Evolutionary conservation across 768 basidiomycete genomes (phyloP).

Genomic region (Leccinum arenicola): DNA sequence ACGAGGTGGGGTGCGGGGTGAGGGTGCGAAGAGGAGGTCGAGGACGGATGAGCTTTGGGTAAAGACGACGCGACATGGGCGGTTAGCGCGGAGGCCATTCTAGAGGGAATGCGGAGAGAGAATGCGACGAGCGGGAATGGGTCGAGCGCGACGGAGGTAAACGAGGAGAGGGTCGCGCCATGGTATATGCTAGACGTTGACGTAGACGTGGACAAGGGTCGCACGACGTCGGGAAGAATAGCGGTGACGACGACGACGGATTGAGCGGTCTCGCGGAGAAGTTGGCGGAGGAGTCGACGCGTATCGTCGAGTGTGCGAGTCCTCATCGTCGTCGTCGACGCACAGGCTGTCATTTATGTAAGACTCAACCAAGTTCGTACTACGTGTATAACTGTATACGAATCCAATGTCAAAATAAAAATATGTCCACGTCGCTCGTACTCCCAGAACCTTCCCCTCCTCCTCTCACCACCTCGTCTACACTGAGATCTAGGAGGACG

Average conservation of each 20-base stretch:
- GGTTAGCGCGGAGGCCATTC: conserved; percentile 69
- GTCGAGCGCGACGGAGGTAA: conserved; percentile 87
- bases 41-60: not conserved
- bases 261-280: conserved; percentile 77
- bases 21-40: not conserved
- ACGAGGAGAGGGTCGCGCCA: conserved; percentile 92
- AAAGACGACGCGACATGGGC: conserved; percentile 14
- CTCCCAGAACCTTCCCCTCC: too few relatives aligned
- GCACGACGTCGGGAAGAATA: conserved; percentile 38
- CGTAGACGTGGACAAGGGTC: not conserved
- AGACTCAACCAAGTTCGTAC: too few relatives aligned
- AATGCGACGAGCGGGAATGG: conserved; percentile 88
- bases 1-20: conserved; percentile 51
- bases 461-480: too few relatives aligned
- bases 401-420: too few relatives aligned
- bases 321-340: not conserved
- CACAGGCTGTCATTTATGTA: too few relatives aligned
- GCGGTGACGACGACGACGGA: conserved; percentile 86
- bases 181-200: conserved; percentile 46
- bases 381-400: too few relatives aligned
- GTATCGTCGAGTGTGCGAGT: conserved; percentile 7
- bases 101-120: conserved; percentile 83
- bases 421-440: too few relatives aligned
- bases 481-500: too few relatives aligned
- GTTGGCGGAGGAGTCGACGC: conserved; percentile 40